These are phyloP conservation scores for Athelia sp. DNA, from an alignment of 1,284 basidiomycete genomes.

Conservation along the genomic window DNA sequence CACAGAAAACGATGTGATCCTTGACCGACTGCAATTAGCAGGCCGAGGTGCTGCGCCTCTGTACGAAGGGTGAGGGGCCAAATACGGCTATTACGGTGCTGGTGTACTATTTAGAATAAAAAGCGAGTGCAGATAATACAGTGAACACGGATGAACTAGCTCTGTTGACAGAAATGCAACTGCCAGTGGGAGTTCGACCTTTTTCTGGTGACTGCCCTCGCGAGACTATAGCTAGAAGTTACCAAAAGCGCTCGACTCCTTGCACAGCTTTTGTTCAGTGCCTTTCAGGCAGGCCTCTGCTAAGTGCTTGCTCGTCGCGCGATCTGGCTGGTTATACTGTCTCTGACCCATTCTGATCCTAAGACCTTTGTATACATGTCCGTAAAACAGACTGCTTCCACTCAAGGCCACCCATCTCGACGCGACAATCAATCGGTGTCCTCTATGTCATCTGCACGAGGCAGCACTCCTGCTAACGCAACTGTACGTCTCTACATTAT, in stretches of 20 bases:
- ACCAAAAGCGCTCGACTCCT: too few relatives aligned
- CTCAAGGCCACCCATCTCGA: constrained; percentile 33
- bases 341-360: neutral
- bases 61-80: neutral
- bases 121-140: too few relatives aligned
- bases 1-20: constrained; percentile 66
- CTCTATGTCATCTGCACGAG: constrained; percentile 29
- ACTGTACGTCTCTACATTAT: constrained; percentile 18
- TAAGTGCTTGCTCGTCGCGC: neutral
- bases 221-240: too few relatives aligned
- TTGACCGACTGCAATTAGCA: constrained; percentile 62
- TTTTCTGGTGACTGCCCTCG: too few relatives aligned
- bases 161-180: neutral
- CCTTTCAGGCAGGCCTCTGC: neutral
- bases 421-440: constrained; percentile 41
- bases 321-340: neutral
- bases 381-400: constrained; percentile 9
- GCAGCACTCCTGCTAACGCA: constrained; percentile 17
- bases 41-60: constrained; percentile 38
- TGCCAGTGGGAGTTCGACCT: too few relatives aligned
- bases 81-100: neutral
- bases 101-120: neutral
- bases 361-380: constrained; percentile 12
- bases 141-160: too few relatives aligned
- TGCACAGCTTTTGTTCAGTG: neutral